Conservation (phyloP, 164 flowering plant species). For the Protea cynaroides region DNA sequence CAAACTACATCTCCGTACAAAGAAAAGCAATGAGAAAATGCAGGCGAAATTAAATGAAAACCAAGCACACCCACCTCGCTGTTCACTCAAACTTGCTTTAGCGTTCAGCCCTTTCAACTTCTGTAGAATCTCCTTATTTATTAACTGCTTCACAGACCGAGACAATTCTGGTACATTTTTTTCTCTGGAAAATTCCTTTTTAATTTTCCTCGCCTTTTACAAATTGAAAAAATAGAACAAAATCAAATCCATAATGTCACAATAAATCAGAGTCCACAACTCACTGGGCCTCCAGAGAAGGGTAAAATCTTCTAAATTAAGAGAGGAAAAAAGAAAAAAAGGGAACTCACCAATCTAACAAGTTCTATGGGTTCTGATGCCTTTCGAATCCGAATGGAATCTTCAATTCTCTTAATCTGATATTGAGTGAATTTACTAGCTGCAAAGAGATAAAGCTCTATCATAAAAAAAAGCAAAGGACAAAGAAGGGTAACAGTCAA, state of each 20-base stretch:
- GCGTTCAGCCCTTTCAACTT: slow-evolving; percentile 44
- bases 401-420: slow-evolving; percentile 84
- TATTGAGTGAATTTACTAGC: slow-evolving; percentile 62
- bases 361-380: slow-evolving; percentile 63
- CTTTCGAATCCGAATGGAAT: slow-evolving; percentile 64
- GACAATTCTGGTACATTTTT: slow-evolving; percentile 35
- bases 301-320: slow-evolving; percentile 2
- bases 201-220: slow-evolving; percentile 46
- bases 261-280: neutral
- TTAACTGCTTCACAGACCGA: slow-evolving; percentile 40
- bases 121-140: slow-evolving; percentile 56
- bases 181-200: slow-evolving; percentile 30
- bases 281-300: neutral
- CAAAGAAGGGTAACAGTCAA: no score
- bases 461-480: neutral
- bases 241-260: neutral
- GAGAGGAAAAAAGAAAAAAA: neutral
- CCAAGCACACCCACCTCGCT: slow-evolving; percentile 50
- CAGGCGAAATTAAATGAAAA: neutral
- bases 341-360: slow-evolving; percentile 50
- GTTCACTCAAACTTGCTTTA: slow-evolving; percentile 36
- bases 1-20: neutral
- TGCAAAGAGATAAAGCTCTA: slow-evolving; percentile 20
- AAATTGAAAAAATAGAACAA: slow-evolving; percentile 2
- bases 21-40: neutral